These are phyloP conservation scores for Gaertneriomyces sp. DNA, from an alignment of 192 early-diverging fungal genomes.

Conservation along the genomic window DNA sequence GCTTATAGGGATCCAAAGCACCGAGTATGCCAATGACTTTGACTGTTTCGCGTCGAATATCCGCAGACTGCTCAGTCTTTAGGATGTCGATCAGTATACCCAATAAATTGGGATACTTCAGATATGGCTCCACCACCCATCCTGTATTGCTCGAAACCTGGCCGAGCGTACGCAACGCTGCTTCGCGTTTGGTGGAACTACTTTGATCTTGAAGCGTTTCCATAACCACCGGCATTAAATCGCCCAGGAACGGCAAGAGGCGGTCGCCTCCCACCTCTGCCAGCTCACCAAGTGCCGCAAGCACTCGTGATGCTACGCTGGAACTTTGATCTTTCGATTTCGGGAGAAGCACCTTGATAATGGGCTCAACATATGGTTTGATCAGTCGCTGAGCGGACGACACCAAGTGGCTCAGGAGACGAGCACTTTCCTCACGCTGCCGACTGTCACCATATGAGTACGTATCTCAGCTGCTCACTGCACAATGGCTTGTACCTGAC, in stretches of 20 bases:
- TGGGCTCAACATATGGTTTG: constrained; percentile 85
- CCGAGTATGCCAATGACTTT: constrained; percentile 92
- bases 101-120: constrained; percentile 81
- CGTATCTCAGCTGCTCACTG: too few species aligned
- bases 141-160: constrained; percentile 83
- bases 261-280: constrained; percentile 81
- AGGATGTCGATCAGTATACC: constrained; percentile 73
- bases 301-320: constrained; percentile 72
- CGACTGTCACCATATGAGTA: constrained; percentile 39
- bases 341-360: constrained; percentile 79
- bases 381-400: constrained; percentile 73
- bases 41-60: constrained; percentile 78
- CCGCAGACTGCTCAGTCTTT: constrained; percentile 70
- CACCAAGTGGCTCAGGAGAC: constrained; percentile 73
- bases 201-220: constrained; percentile 86
- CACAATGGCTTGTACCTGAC: constrained; percentile 40
- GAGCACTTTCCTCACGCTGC: constrained; percentile 83
- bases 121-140: constrained; percentile 85
- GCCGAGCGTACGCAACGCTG: constrained; percentile 81
- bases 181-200: constrained; percentile 76
- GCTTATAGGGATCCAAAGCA: constrained; percentile 87
- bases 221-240: constrained; percentile 80
- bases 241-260: constrained; percentile 73
- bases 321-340: constrained; percentile 72
- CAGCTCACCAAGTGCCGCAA: constrained; percentile 79